Percentiles rank a stretch among this genome's conserved stretches.
Evolutionary conservation across 176 grass and related monocot genomes (phyloP).

Genomic region (Thalia dealbata): DNA sequence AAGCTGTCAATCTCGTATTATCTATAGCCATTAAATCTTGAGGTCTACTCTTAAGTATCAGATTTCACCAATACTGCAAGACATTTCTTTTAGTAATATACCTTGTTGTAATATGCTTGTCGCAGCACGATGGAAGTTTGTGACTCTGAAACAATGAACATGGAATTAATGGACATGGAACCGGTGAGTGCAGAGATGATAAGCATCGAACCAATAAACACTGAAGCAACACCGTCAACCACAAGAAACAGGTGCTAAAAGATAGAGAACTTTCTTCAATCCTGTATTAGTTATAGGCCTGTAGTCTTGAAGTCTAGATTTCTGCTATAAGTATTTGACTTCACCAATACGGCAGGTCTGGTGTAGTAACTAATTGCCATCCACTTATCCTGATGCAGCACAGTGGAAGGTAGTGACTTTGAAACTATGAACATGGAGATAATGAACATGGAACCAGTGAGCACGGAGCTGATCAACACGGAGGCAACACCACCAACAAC

Average conservation of each 20-base stretch:
- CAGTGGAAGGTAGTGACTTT: slow-evolving; percentile 5
- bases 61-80: neutral
- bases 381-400: neutral
- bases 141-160: slow-evolving; percentile 4
- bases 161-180: neutral
- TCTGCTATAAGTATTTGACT: neutral
- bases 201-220: neutral
- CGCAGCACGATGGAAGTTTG: slow-evolving; percentile 12
- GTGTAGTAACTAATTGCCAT: neutral
- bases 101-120: neutral
- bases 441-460: neutral
- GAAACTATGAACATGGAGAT: neutral
- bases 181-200: neutral
- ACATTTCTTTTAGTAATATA: neutral
- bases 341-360: neutral
- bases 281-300: neutral
- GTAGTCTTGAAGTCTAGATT: neutral
- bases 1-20: neutral
- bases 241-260: neutral
- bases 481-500: neutral
- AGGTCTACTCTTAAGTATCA: neutral
- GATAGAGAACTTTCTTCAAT: neutral
- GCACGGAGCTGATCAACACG: neutral
- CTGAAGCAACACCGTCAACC: neutral
- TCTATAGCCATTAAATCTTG: neutral